Percentiles rank a stretch among this genome's conserved stretches.
These are phyloP conservation scores for Geotrichum fermentans DNA, from an alignment of 1,139 yeast genomes.

Conservation along the genomic window DNA sequence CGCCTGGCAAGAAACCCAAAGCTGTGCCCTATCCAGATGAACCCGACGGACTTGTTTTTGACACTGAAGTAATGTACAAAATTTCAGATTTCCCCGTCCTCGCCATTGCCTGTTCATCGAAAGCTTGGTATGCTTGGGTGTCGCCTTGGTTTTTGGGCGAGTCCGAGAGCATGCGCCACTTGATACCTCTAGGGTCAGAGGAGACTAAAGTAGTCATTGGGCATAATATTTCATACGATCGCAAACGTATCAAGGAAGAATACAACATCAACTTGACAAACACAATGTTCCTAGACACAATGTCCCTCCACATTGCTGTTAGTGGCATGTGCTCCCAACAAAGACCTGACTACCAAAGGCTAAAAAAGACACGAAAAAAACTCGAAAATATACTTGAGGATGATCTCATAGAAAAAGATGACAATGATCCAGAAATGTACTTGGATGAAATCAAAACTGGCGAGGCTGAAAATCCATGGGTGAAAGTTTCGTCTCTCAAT, in stretches of 20 bases:
- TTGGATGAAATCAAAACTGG: conserved; percentile 20
- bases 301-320: conserved; percentile 87
- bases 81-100: conserved; percentile 67
- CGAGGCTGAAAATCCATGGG: conserved; percentile 59
- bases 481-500: conserved; percentile 68
- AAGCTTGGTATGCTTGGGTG: conserved; percentile 95
- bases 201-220: conserved; percentile 63
- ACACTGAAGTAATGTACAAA: conserved; percentile 82
- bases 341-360: conserved; percentile 70
- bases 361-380: conserved; percentile 26
- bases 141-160: conserved; percentile 72
- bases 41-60: conserved; percentile 67
- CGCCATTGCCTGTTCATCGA: conserved; percentile 72
- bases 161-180: conserved; percentile 50
- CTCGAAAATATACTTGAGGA: conserved; percentile 25
- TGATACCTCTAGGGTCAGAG: conserved; percentile 61
- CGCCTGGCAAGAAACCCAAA: conserved; percentile 47
- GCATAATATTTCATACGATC: conserved; percentile 84
- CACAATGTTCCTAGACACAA: conserved; percentile 81
- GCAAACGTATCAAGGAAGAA: conserved; percentile 82
- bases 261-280: conserved; percentile 62
- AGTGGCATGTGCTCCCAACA: conserved; percentile 94
- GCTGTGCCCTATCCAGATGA: conserved; percentile 68
- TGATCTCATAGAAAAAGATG: conserved; percentile 23
- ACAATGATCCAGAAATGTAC: conserved; percentile 14